These are phyloP conservation scores for Hypericum androsaemum DNA, from an alignment of 345 rosid genomes.

Conservation along the genomic window DNA sequence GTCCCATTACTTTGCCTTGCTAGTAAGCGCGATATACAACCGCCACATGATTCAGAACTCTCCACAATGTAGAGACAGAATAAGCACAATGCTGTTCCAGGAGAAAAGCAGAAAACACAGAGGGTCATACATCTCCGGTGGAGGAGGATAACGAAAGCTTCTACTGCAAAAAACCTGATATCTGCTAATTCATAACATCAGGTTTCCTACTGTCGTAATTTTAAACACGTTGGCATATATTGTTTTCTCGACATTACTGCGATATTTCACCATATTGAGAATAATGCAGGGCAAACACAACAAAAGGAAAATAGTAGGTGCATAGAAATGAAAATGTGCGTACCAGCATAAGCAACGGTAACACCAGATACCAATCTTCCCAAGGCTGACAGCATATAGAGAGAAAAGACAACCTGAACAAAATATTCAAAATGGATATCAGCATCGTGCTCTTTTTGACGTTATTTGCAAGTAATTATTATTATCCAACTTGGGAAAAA, in stretches of 20 bases:
- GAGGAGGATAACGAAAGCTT: not conserved
- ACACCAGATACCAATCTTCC: constrained; percentile 82
- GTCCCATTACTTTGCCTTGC: constrained; percentile 30
- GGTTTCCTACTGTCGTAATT: too few relatives aligned
- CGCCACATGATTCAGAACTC: constrained; percentile 38
- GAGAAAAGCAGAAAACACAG: not conserved
- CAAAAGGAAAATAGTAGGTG: not conserved
- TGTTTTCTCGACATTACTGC: not conserved
- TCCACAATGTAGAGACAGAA: constrained; percentile 68
- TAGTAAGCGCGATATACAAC: constrained; percentile 22
- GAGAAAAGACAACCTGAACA: constrained; percentile 66
- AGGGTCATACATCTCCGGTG: not conserved
- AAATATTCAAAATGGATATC: too few relatives aligned
- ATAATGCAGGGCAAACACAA: not conserved
- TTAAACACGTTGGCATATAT: too few relatives aligned
- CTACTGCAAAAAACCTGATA: too few relatives aligned
- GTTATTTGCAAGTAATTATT: too few relatives aligned
- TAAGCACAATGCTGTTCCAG: constrained; percentile 55
- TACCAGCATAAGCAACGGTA: constrained; percentile 91
- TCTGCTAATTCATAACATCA: too few relatives aligned
- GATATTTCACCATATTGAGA: not conserved
- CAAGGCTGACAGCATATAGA: constrained; percentile 58
- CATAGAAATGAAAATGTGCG: constrained; percentile 8
- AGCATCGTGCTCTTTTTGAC: too few relatives aligned
- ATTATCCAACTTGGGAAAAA: too few relatives aligned